Base-by-base conservation (phyloP, 345 rosid species). In the Euphorbia lathyris region DNA sequence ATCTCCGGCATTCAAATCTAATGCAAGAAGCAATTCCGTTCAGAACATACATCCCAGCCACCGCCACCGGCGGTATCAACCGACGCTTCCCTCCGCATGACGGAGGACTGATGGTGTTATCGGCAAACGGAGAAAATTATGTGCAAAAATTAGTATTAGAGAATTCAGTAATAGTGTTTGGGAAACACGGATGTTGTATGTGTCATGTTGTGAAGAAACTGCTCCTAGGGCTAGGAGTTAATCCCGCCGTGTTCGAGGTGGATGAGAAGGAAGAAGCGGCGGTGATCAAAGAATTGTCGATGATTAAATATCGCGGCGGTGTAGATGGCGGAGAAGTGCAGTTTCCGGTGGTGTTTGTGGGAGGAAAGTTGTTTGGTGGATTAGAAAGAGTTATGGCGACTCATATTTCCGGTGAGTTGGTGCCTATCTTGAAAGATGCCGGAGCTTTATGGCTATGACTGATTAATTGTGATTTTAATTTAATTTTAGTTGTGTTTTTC, bases 331-430 rank as follows among this genome's bases (percentile, higher is more conserved):
- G 62, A 1, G 68, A 69, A 45, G 58, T 83, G 60, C 85, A 87
- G 66, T 83, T 89, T 56, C 98, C 98, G 42, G 90, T 78, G 51
- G 88, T 93, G 43, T 93, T 85, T 13, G 76, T 93, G 0, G 97
- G 98, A 3, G 98, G 98, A 27, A 84, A 80, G 57, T 63, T 90
- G 83, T 85, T 93, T 45, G 98, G 98, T 52, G 97, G 97, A 45
- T 72, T 93, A 53, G 98, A 93, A 61, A 88, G 79, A 69, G 86
- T 93, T 63, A 88, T 93, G 87, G 77, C 97, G 3, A 78, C 88
- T 69, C 98, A 90, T 82, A 89, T 90, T 62, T 79, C 93, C 0
- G 97, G 97, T 66, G 97, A 89, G 52, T 72, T 93, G 72, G 92
- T 90, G 72, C 94, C 98, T n/a, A 79, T 87, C 64, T 72, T 93